Conservation (phyloP, 139 green algal genomes). For the Nannochloris sp. region DNA sequence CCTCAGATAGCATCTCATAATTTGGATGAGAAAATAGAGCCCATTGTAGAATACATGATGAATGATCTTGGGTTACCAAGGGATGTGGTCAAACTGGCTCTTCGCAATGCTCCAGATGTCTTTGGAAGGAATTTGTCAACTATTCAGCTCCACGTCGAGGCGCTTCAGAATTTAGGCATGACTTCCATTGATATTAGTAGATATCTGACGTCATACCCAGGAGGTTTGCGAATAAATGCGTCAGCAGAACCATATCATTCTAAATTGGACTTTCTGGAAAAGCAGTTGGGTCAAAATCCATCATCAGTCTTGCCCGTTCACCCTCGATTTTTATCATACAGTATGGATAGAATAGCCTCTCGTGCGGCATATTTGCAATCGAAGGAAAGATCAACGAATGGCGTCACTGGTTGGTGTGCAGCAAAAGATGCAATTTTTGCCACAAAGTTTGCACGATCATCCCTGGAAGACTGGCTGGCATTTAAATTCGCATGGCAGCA, state of each 20-base stretch:
- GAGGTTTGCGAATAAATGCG: background rate
- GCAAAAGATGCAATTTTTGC: constrained; percentile 3
- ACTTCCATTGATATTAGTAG: background rate
- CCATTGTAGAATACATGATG: background rate
- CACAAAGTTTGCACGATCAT: background rate
- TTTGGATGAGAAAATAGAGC: constrained; percentile 9
- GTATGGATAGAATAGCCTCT: constrained; percentile 10
- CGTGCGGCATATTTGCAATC: constrained; percentile 1
- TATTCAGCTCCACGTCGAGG: constrained; percentile 3
- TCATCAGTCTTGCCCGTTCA: background rate
- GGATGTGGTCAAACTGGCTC: background rate
- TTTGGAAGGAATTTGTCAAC: constrained; percentile 2
- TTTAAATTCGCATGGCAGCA: constrained; percentile 1
- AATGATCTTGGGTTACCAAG: background rate
- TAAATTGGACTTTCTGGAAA: constrained; percentile 5
- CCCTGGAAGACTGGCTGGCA: constrained; percentile 3
- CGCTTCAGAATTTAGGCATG: background rate
- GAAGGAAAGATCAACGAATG: background rate
- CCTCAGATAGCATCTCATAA: constrained; percentile 3
- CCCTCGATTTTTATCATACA: constrained; percentile 6
- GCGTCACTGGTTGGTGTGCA: constrained; percentile 4
- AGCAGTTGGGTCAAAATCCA: background rate
- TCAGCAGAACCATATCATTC: background rate
- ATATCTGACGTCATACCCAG: background rate
- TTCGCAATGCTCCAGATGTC: background rate